Base-by-base conservation (phyloP, 2,329 filamentous ascomycete genomes). In the Penicillium sp. region DNA sequence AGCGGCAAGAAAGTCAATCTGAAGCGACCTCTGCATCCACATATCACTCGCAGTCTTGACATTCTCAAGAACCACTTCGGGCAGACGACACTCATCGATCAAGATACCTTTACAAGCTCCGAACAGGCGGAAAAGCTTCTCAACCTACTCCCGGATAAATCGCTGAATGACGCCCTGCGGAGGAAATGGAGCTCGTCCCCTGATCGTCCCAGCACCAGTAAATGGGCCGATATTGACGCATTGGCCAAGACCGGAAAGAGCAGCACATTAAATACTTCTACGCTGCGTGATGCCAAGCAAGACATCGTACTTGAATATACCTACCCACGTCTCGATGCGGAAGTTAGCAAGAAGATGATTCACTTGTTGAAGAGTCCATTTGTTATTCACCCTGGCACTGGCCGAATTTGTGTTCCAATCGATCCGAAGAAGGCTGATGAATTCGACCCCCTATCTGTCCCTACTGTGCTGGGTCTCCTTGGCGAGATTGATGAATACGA, bases 321-420 rank as follows among this genome's bases (percentile, higher is more conserved):
- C 7, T 99, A 99, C 75, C 95, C 95, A 3, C 89, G 95, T 39
- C 89, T 99, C 54, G 95, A 99, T 81, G 93, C 95, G 60, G 92
- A 96, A 75, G 95, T 99, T 72, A 95, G 90, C 71, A 98, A 98
- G 81, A 96, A 97, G 74, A 86, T 96, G 56, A 98, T 97, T 79
- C 95, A 99, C 83, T 86, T 99, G 83, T 87, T 99, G 67, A 99
- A 99, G 75, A 93, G 89, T 61, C 95, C 95, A 0, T 99, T 99
- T 70, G 93, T 97, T 59, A 88, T 99, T 37, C 95, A 99, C 73
- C 95, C 95, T 0, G 92, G 92, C 19, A 99, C 95, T 0, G 93
- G 95, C 1, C 81, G 93, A 54, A 91, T 99, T 7, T 99, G 95
- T 78, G 95, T 99, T 51, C 95, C 95, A 2, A 98, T 99, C 68